Evolutionary conservation across 257 asterid species (phyloP), one percentile per base, ranked within the genome.

Genomic region (Nicotiana benthamiana): DNA sequence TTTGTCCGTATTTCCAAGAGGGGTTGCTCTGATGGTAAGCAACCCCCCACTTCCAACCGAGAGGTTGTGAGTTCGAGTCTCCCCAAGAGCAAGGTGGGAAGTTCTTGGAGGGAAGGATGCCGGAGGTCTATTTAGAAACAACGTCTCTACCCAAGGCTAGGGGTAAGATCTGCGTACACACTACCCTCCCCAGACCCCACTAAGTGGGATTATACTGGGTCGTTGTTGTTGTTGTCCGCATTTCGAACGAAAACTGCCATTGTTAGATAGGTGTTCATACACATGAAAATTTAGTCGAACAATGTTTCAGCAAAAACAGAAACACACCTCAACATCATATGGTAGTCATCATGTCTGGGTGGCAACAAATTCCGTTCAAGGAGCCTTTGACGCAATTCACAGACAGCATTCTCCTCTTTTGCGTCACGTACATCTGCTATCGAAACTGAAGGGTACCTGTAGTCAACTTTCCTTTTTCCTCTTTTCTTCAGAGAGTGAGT

Each of bases 401-500:
- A 51, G 56, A 95, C 99, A 84, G 87, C 90, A 86, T 86, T 88
- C 90, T 92, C 99, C 87, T 95, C 99, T 85, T 86, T 86, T 72
- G 92, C 93, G 81, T 95, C 98, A 36, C 91, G 97, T 48, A 95
- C 89, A 81, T 95, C 99, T 92, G 89, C 97, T 65, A 95, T 93
- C 34, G 96, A 82, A 85, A 95, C 86, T 6, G 93, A 83, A 84
- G 98, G 97, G 80, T 91, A 93, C 87, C 98, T 90, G 80, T 83
- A 93, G 85, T 92, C 98, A 82, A 93, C 92, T 87, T 93, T 95
- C 87, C 91, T 89, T 83, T 93, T 95, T 84, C 99, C 97, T 84
- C 97, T 87, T 85, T 88, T 93, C 85, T 89, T 95, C 67, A 95
- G 89, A 74, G 99, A 91, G 83, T 93, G 97, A 6, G 97, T 89